Percentiles rank a stretch among this genome's conserved stretches.
Conservation (phyloP, 306 rosid species). For the Acacia acuminata region DNA sequence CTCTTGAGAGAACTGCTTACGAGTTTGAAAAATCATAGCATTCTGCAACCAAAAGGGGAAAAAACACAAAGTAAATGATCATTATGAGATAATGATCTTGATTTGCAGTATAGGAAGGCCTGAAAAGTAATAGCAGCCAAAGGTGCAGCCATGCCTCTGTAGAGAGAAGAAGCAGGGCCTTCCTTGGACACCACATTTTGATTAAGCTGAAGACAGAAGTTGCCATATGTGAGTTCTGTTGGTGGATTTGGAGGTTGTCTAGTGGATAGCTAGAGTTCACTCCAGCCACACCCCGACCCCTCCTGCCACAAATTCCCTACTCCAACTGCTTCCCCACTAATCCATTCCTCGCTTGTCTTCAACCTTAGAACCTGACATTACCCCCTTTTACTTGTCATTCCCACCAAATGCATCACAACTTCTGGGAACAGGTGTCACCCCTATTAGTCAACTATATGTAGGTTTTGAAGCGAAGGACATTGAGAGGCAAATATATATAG, state of each 20-base stretch:
- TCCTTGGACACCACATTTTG: slow-evolving; percentile 44
- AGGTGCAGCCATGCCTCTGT: slow-evolving; percentile 71
- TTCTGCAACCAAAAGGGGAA: slow-evolving; percentile 46
- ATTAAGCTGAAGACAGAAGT: slow-evolving; percentile 52
- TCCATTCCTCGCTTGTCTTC: slow-evolving; percentile 31
- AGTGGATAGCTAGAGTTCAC: slow-evolving; percentile 66
- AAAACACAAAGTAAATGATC: no score
- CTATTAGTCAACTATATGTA: background rate
- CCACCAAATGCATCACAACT: no score
- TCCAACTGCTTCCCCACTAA: slow-evolving; percentile 64
- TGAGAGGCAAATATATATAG: no score
- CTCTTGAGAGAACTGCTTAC: slow-evolving; percentile 53
- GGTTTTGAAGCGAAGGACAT: background rate
- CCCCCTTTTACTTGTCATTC: no score
- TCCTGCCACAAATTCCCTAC: slow-evolving; percentile 71
- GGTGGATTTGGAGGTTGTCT: slow-evolving; percentile 63
- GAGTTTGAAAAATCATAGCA: slow-evolving; percentile 77
- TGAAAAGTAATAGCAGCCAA: slow-evolving; percentile 72
- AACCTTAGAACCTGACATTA: background rate
- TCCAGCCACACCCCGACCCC: slow-evolving; percentile 69
- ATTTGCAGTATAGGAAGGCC: slow-evolving; percentile 29
- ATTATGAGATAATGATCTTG: no score
- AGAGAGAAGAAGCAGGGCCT: slow-evolving; percentile 53
- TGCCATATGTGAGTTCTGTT: slow-evolving; percentile 36
- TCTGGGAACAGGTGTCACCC: background rate